Base-by-base conservation (phyloP, 345 rosid species). In the Camelina neglecta region DNA sequence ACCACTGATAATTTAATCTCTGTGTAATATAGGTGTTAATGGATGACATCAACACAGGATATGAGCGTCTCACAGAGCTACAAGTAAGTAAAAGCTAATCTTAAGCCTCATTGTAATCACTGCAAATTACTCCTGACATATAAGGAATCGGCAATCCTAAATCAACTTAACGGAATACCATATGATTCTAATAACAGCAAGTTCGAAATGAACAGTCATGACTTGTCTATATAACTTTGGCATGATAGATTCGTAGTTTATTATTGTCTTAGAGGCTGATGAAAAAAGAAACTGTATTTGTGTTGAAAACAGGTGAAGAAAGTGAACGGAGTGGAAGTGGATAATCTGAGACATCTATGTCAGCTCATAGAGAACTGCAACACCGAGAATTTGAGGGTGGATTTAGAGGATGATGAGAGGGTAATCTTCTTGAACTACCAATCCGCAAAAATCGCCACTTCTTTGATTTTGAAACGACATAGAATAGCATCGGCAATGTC, bases 31-130 rank as follows among this genome's bases (percentile, higher is more conserved):
- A 91, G 97, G 93, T 93, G 76, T 84, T 89, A 81, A 83, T 87
- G 89, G 97, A 93, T 84, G 97, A 89, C 74, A 87, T 87, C 72
- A 93, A 91, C 81, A 84, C 91, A 5, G 98, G 98, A 60, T 86
- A 86, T 5, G 97, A 91, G 84, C 96, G 96, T 75, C 93, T 91
- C 75, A 88, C 94, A 12, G 97, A 89, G 75, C 67, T 89, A 59
- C 97, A 91, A 91, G 96, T 93, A 75, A 73, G 66, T 67, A 18
- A 15, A 31, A 26, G 3, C 50, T 39, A 10, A 36, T 51, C 6
- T 36, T 35, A 36, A 21, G 20, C 16, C 48, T 60, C 5, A 1
- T 39, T 61, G 21, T 62, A 23, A 5, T 8, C 12, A 61, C 13
- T 21, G 35, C 20, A 21, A 61, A 60, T 11, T 42, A 11, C 18